Conservation (phyloP, 1,284 basidiomycete species). For the Moniliophthora roreri region DNA sequence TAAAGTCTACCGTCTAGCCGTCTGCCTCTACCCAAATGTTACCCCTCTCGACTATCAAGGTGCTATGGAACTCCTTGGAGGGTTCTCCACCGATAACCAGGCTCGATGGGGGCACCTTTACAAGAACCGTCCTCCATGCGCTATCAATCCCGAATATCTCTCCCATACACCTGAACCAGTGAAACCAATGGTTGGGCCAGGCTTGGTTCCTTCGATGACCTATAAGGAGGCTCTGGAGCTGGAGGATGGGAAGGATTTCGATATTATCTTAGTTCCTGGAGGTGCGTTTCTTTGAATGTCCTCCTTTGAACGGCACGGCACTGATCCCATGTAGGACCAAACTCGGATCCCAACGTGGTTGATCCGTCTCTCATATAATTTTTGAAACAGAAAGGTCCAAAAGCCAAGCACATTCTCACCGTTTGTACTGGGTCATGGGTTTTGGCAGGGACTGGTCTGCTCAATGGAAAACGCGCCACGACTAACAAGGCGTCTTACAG, state of each 20-base stretch:
- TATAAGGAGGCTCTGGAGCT: slow-evolving; percentile 18
- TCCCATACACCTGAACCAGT: slow-evolving; percentile 21
- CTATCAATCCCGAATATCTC: slow-evolving; percentile 20
- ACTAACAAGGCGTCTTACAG: slow-evolving; percentile 21
- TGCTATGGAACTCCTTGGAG: slow-evolving; percentile 28
- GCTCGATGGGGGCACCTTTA: background rate
- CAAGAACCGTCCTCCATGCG: slow-evolving; percentile 14
- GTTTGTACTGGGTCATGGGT: slow-evolving; percentile 27
- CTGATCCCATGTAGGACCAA: background rate
- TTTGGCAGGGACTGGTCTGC: slow-evolving; percentile 22
- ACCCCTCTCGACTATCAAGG: slow-evolving; percentile 31
- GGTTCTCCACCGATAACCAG: slow-evolving; percentile 23
- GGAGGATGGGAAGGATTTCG: no score
- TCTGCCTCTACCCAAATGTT: slow-evolving; percentile 29
- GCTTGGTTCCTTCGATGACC: slow-evolving; percentile 17
- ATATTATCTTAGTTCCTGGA: slow-evolving; percentile 25
- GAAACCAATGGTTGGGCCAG: slow-evolving; percentile 16
- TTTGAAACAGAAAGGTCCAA: slow-evolving; percentile 23
- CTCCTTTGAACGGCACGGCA: background rate
- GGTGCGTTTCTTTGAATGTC: slow-evolving; percentile 13
- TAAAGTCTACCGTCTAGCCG: slow-evolving; percentile 21
- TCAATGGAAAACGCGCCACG: slow-evolving; percentile 26
- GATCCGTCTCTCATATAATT: slow-evolving; percentile 20
- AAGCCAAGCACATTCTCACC: slow-evolving; percentile 20
- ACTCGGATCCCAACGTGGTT: slow-evolving; percentile 1